A percentile compares a stretch with the other conserved stretches of the same genome.
Conservation (phyloP, 83 land plant genomes). For the Isoetes engelmannii region DNA sequence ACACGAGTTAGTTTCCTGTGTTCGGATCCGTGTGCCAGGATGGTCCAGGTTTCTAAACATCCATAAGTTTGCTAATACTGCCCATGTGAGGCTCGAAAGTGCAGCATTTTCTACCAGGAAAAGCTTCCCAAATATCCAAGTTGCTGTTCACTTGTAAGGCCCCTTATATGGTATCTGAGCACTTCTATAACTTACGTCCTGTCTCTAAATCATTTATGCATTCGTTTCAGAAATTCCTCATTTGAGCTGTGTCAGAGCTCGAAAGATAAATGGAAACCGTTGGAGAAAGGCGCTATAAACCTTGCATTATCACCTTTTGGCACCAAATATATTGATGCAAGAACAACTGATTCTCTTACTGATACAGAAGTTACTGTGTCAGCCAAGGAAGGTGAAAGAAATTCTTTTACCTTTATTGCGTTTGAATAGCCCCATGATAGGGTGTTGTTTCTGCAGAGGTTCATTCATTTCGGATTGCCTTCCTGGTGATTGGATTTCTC, state of each 20-base stretch:
- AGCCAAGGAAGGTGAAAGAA: conserved; percentile 53
- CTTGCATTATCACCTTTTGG: conserved; percentile 68
- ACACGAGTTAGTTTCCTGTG: conserved; percentile 24
- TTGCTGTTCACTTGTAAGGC: conserved; percentile 23
- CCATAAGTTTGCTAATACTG: conserved; percentile 17
- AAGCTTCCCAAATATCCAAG: conserved; percentile 14
- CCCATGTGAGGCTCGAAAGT: conserved; percentile 24
- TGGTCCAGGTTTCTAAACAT: conserved; percentile 17
- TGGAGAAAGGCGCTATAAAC: conserved; percentile 58
- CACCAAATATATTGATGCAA: conserved; percentile 54
- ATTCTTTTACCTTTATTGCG: background rate
- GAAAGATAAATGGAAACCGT: conserved; percentile 60
- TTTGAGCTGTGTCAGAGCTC: conserved; percentile 69
- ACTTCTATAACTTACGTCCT: background rate
- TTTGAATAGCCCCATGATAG: background rate
- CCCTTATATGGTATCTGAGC: too few species aligned
- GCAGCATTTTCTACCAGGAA: background rate
- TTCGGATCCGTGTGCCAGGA: conserved; percentile 26
- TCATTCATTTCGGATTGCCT: conserved; percentile 45
- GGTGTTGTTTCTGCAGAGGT: conserved; percentile 38
- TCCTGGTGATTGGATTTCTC: conserved; percentile 48
- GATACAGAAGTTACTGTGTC: conserved; percentile 44
- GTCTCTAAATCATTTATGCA: background rate
- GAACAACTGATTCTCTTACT: conserved; percentile 36
- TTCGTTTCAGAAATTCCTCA: conserved; percentile 57